Conservation (phyloP, 1,284 basidiomycete genomes). For the Austroboletus olivaceoglutinosus region DNA sequence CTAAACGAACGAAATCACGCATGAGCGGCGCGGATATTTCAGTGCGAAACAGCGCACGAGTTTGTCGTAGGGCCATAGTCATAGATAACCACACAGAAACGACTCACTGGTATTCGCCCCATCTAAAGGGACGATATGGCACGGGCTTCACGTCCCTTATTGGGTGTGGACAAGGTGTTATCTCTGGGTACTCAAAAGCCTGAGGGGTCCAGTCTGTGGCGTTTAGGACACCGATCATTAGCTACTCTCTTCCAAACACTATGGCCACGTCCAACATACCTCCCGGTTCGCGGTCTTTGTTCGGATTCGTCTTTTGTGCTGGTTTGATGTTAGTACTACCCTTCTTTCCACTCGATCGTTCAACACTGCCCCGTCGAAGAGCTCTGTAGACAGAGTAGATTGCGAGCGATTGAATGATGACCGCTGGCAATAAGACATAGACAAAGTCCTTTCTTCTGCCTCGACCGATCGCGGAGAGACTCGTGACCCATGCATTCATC, state of each 20-base stretch:
- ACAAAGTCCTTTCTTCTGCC: constrained; percentile 7
- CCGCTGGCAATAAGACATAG: constrained; percentile 11
- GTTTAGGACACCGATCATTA: neutral
- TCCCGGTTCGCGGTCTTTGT: constrained; percentile 28
- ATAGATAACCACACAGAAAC: neutral
- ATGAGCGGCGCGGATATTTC: neutral
- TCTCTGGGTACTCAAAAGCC: constrained; percentile 50
- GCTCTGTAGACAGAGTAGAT: constrained; percentile 18
- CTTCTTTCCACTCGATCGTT: neutral
- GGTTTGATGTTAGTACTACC: neutral
- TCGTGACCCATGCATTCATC: constrained; percentile 1
- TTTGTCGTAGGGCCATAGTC: neutral
- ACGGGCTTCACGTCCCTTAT: constrained; percentile 51
- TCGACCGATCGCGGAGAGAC: neutral
- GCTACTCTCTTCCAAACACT: neutral
- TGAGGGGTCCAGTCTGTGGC: constrained; percentile 50
- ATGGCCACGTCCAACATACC: constrained; percentile 22
- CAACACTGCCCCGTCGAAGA: constrained; percentile 9
- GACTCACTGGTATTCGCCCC: constrained; percentile 65
- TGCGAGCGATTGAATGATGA: constrained; percentile 12
- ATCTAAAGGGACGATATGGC: constrained; percentile 64
- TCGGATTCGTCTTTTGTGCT: constrained; percentile 9
- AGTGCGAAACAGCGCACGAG: neutral
- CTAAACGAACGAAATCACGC: constrained; percentile 31
- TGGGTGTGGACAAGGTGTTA: constrained; percentile 41